Base-by-base conservation (phyloP, 2,329 filamentous ascomycete genomes). In the Diaporthe sp. region DNA sequence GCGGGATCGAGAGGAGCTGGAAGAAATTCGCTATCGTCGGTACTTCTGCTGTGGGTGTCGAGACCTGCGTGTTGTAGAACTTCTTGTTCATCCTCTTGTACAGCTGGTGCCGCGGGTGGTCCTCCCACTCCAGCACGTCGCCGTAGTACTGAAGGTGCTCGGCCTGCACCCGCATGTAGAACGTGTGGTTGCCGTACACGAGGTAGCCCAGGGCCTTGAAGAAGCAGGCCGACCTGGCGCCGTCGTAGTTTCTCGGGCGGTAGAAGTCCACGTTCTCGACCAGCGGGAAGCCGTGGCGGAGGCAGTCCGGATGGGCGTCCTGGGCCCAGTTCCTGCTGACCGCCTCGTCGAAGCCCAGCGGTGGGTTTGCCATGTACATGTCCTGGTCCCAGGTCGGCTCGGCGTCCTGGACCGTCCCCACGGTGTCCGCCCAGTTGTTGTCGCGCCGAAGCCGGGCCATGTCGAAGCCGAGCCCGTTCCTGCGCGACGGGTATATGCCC, bases 261-360 rank as follows among this genome's bases (percentile, higher is more conserved):
- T 80, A 61, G 61, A 83, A 82, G 4, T 76, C 77, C n/a, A 83
- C 78, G 9, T 80, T 73, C 72, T 83, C 81, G 22, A 83, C 78
- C 56, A 83, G 77, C 5, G 82, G 82, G 44, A 82, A 80, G 0
- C 81, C 81, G n/a, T 74, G 75, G 73, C 75, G 70, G 42, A 81
- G 50, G 13, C 35, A 12, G n/a, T 6, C 58, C 3, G 10, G 6
- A 3, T 1, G n/a, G 12, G 6, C 13, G 9, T 53, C 58, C 4
- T 9, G n/a, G 30, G 47, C 25, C 72, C 71, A 73, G 66, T 66
- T 59, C 17, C n/a, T 27, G 13, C 13, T 59, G n/a, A 76, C 70
- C 55, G 78, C 66, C 42, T n/a, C 22, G 51, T 75, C 74, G 10
- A 74, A 39, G 27, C 55, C 47, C 37, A 44, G 9, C 8, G 55